These are phyloP conservation scores for Yarrowia keelungensis DNA, from an alignment of 805 yeast genomes.

Conservation along the genomic window DNA sequence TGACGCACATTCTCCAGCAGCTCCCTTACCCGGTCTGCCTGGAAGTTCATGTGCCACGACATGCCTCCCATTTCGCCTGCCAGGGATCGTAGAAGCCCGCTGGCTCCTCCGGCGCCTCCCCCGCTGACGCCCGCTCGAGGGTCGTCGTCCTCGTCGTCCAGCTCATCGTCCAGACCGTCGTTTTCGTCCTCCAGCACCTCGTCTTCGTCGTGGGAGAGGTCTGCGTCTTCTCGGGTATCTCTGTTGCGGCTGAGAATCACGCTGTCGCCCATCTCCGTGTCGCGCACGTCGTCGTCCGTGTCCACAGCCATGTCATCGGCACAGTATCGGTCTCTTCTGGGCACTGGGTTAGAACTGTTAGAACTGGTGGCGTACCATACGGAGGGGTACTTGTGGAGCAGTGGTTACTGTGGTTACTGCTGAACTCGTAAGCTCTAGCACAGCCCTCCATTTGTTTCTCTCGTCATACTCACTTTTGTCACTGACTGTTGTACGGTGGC, in stretches of 20 bases:
- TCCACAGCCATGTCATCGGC: slow-evolving; percentile 36
- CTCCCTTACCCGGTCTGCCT: slow-evolving; percentile 36
- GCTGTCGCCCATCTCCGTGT: slow-evolving; percentile 32
- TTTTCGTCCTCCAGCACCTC: slow-evolving; percentile 41
- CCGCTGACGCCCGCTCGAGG: slow-evolving; percentile 44
- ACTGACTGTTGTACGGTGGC: slow-evolving; percentile 5
- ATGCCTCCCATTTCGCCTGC: slow-evolving; percentile 41
- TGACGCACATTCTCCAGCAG: slow-evolving; percentile 41
- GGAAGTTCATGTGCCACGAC: slow-evolving; percentile 41
- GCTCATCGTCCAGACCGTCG: slow-evolving; percentile 37
- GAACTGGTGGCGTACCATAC: too few species aligned
- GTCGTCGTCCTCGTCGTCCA: slow-evolving; percentile 43
- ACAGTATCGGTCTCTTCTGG: slow-evolving; percentile 34
- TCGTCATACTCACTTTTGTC: slow-evolving; percentile 1
- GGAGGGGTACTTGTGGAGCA: too few species aligned
- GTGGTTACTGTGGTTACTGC: too few species aligned
- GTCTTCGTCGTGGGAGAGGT: slow-evolving; percentile 38
- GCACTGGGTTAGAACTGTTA: slow-evolving; percentile 19
- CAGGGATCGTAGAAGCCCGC: slow-evolving; percentile 43
- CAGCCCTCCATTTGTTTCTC: neutral
- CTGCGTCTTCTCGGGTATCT: slow-evolving; percentile 42
- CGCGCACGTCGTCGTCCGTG: slow-evolving; percentile 35
- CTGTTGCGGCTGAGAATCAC: slow-evolving; percentile 20
- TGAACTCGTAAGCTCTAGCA: too few species aligned
- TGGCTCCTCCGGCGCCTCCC: slow-evolving; percentile 42